Percentiles rank a stretch among this genome's conserved stretches.
phyloP scores from a whole-genome alignment of 257 asterid genomes.

The Anisodus acutangulus region DNA sequence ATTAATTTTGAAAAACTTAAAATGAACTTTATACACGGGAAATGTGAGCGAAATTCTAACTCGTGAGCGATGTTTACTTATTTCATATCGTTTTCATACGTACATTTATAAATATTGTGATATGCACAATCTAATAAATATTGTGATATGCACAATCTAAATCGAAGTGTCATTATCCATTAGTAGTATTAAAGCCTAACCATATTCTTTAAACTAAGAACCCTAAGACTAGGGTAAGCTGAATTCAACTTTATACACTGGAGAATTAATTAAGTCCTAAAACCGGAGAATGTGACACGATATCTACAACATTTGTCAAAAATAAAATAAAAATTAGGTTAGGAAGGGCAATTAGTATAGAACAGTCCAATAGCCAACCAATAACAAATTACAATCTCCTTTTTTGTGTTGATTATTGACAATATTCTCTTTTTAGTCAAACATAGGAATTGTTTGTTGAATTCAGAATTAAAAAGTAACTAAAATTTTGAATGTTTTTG shows the following conservation, averaged over 20 bases:
- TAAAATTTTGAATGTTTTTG: background rate
- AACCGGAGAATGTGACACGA: background rate
- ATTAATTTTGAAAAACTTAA: no score
- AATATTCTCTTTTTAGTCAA: background rate
- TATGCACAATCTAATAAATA: background rate
- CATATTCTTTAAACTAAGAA: slow-evolving; percentile 23
- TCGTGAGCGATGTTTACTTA: no score
- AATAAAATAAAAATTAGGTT: background rate
- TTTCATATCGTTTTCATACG: no score
- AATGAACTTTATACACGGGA: no score
- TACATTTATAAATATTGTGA: no score
- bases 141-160: background rate
- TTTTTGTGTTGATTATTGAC: no score
- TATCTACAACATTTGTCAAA: background rate
- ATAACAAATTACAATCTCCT: background rate
- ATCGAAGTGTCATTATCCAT: slow-evolving; percentile 2
- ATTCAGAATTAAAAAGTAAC: no score
- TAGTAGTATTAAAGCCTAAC: slow-evolving; percentile 18
- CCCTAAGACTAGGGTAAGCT: slow-evolving; percentile 46
- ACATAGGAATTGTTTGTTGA: background rate
- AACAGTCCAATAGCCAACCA: background rate
- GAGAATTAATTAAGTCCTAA: background rate
- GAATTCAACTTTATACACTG: slow-evolving; percentile 33
- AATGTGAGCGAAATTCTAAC: no score
- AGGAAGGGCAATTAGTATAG: background rate